These are phyloP conservation scores for Linaria vulgaris DNA, from an alignment of 257 asterid species.

Conservation along the genomic window DNA sequence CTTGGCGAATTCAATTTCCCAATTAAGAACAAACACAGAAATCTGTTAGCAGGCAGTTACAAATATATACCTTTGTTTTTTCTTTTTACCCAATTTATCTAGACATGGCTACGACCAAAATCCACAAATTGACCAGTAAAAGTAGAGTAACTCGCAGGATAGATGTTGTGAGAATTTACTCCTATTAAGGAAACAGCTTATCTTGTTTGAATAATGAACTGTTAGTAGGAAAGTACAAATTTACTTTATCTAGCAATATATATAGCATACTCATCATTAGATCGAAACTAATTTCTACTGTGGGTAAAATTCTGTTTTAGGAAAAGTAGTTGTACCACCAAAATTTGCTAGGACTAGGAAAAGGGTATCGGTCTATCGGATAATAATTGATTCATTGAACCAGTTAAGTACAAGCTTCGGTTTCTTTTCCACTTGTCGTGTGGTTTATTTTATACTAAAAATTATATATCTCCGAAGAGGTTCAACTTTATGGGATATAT, in stretches of 20 bases:
- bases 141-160: too few relatives aligned
- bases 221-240: not conserved
- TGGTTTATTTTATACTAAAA: constrained; percentile 12
- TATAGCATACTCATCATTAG: not conserved
- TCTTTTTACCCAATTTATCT: too few relatives aligned
- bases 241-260: not conserved
- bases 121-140: too few relatives aligned
- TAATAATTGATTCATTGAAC: constrained; percentile 20
- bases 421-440: constrained; percentile 12
- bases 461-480: too few relatives aligned
- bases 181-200: not conserved
- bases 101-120: too few relatives aligned
- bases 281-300: not conserved
- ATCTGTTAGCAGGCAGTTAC: too few relatives aligned
- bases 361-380: not conserved
- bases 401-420: constrained; percentile 12
- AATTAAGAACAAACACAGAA: too few relatives aligned
- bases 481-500: not conserved
- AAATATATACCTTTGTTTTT: too few relatives aligned
- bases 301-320: constrained; percentile 15
- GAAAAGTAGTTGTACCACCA: constrained; percentile 2
- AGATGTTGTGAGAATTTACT: too few relatives aligned
- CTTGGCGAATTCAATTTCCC: too few relatives aligned
- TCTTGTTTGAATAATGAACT: not conserved
- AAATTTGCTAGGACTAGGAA: constrained; percentile 8